phyloP scores from a whole-genome alignment of 2,329 filamentous ascomycete genomes.

The Aspergillus ruber region DNA sequence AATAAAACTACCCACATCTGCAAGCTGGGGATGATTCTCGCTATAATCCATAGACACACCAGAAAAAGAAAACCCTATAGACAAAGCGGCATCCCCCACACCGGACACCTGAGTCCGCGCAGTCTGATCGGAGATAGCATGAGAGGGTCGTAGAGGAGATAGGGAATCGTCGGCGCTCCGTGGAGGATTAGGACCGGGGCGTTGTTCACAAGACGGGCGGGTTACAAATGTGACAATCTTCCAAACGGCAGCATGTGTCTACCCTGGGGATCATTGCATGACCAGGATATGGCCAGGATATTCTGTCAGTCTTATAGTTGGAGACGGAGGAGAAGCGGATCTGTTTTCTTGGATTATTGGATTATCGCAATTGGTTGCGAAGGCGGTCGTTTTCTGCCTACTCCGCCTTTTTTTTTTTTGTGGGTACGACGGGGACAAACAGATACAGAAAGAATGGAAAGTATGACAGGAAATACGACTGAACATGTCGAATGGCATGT shows the following conservation, averaged over 20 bases:
- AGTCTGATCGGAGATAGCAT: constrained; percentile 17
- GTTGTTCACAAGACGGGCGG: constrained; percentile 5
- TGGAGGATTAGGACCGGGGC: background rate
- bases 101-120: constrained; percentile 18
- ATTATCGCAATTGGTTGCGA: constrained; percentile 5
- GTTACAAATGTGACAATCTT: constrained; percentile 10
- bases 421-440: background rate
- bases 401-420: constrained; percentile 4
- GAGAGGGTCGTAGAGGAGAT: constrained; percentile 9
- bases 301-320: constrained; percentile 2
- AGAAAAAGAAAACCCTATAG: constrained; percentile 5
- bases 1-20: constrained; percentile 1
- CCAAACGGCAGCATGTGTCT: constrained; percentile 17
- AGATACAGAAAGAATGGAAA: background rate
- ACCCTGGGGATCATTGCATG: constrained; percentile 9
- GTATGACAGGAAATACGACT: too few relatives aligned
- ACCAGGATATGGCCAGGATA: constrained; percentile 1
- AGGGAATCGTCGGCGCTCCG: constrained; percentile 1
- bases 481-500: too few relatives aligned
- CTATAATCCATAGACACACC: background rate
- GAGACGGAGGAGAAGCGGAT: background rate
- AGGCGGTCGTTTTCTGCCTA: constrained; percentile 13
- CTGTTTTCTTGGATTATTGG: background rate
- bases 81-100: constrained; percentile 13
- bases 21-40: constrained; percentile 1